Evolutionary conservation across 1,284 basidiomycete genomes (phyloP), one percentile per base, ranked within the genome.

Genomic region (Austroboletus olivaceoglutinosus): DNA sequence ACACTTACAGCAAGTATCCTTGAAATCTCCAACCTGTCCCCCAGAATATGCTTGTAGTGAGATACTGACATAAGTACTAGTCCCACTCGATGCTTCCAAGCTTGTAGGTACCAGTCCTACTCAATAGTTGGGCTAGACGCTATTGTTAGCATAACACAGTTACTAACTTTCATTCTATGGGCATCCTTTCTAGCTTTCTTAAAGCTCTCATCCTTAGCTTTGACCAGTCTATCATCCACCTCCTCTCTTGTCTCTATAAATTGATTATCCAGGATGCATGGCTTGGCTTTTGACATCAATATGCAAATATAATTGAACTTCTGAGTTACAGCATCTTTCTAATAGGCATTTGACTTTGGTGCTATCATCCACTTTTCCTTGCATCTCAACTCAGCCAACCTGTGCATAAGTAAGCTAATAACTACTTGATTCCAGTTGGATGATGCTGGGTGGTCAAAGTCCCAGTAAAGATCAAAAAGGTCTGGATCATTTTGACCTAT

Each of bases 381-480:
- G 3, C n/a, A 9, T 18, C 18, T 11, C 38, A 45, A 12, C 5
- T 30, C 5, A 8, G 31, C 30, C 19, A 50, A 18, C n/a, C 22
- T 27, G 9, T 4, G 5, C 10, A 41, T 3, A 4, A 50, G 39
- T 4, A 41, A 11, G 19, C 11, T 3, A n/a, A 50, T 50, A 16
- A 50, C 33, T 4, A 13, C 43, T n/a, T 50, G 48, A 19, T 50
- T 50, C 33, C 48, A 50, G 8, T 22, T 18, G 4, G 39, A 45
- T 5, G 23, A 45, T 11, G 48, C 22, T 5, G 43, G 43, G 27
- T 37, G 43, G 10, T 36, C 7, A 25, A 50, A 50, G 23, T 50
- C 33, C 43, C 48, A 50, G 15, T 23, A 12, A 45, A 45, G 48
- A n/a, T 45, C 43, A 29, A 15, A 30, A 5, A 23, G 30, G 10